phyloP scores from a whole-genome alignment of 441 rosid species.

The Brassica hybrid region DNA sequence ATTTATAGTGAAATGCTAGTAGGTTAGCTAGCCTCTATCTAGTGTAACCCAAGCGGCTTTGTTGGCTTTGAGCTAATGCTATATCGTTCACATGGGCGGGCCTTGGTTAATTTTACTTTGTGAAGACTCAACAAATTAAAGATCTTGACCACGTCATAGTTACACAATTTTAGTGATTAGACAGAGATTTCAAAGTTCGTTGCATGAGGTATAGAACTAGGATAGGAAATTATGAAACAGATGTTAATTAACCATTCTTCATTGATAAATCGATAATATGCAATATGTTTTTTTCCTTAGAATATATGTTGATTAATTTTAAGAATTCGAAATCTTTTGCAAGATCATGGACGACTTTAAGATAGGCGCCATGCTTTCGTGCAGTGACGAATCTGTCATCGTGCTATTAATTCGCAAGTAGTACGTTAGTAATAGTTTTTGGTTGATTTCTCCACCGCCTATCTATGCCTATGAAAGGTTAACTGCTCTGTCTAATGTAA shows the following conservation, averaged over 20 bases:
- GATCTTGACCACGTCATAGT: background rate
- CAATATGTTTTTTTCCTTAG: no score
- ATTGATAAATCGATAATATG: background rate
- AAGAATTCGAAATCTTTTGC: no score
- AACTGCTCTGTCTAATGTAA: background rate
- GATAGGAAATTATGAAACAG: background rate
- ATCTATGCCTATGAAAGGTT: background rate
- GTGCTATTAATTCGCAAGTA: background rate
- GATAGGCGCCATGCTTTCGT: no score
- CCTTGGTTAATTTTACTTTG: background rate
- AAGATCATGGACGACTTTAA: no score
- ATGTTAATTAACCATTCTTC: background rate
- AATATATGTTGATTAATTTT: no score
- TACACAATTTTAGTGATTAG: background rate
- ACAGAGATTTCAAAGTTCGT: slow-evolving; percentile 1
- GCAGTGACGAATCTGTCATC: background rate
- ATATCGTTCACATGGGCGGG: background rate
- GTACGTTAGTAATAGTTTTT: background rate
- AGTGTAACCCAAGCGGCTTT: background rate
- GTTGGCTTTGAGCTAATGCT: background rate
- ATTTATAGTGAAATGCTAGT: slow-evolving; percentile 27
- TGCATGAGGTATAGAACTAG: background rate
- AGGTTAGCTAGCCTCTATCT: background rate
- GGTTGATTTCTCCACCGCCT: background rate
- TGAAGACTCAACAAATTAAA: background rate